phyloP scores from a whole-genome alignment of 2,329 filamentous ascomycete genomes.

The Trichoderma afroharzianum region DNA sequence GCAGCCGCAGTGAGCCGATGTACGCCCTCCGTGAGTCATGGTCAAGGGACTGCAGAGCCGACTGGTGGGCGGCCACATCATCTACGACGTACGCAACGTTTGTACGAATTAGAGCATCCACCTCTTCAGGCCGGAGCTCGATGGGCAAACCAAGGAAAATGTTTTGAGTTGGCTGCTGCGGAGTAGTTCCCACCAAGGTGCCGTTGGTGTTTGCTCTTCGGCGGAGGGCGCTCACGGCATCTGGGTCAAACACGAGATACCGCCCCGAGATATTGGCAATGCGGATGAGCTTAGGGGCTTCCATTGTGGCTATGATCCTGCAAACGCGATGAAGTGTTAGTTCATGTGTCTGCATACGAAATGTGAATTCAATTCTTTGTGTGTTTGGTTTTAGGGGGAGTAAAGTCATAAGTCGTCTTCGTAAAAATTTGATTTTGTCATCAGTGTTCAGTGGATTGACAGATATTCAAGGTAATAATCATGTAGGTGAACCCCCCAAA shows the following conservation, averaged over 20 bases:
- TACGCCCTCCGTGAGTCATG: constrained; percentile 59
- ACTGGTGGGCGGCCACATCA: constrained; percentile 67
- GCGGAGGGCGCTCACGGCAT: constrained; percentile 73
- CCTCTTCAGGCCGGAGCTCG: constrained; percentile 89
- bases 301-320: constrained; percentile 25
- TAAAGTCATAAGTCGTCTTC: constrained; percentile 42
- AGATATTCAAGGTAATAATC: constrained; percentile 53
- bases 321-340: neutral
- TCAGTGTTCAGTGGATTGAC: constrained; percentile 58
- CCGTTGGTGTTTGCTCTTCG: constrained; percentile 80
- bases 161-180: constrained; percentile 92
- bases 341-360: neutral
- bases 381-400: neutral
- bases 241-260: constrained; percentile 86
- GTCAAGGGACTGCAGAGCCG: constrained; percentile 57
- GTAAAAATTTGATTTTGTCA: constrained; percentile 41
- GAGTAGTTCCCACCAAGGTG: constrained; percentile 80
- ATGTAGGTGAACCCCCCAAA: constrained; percentile 27
- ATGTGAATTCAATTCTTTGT: neutral
- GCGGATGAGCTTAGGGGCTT: constrained; percentile 52
- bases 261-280: constrained; percentile 77
- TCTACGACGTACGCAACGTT: constrained; percentile 77
- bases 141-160: constrained; percentile 86
- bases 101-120: constrained; percentile 72
- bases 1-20: constrained; percentile 51